Conservation (phyloP, 306 rosid genomes). For the Citrullus colocynthis region DNA sequence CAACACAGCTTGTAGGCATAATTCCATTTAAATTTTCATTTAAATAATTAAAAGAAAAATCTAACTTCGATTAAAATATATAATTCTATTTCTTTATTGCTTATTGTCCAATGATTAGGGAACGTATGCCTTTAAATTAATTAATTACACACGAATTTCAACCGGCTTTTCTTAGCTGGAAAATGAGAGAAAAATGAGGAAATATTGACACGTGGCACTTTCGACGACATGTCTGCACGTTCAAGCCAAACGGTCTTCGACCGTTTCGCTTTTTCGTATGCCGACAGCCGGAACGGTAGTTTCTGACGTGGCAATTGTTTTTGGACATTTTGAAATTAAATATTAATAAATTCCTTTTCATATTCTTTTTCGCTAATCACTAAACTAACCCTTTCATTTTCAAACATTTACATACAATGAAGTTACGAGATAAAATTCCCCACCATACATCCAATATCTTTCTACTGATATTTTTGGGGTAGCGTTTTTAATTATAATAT, state of each 20-base stretch:
- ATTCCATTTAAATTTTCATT: too few relatives aligned
- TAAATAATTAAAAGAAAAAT: not conserved
- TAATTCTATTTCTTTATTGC: not conserved
- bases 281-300: not conserved
- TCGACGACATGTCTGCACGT: not conserved
- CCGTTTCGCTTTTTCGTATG: not conserved
- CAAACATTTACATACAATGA: too few relatives aligned
- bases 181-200: not conserved
- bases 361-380: not conserved
- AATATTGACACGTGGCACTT: not conserved
- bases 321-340: not conserved
- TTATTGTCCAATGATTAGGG: not conserved
- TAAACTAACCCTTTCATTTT: too few relatives aligned
- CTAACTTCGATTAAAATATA: not conserved
- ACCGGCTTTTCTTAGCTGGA: not conserved
- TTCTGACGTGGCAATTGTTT: not conserved
- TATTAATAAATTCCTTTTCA: not conserved
- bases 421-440: too few relatives aligned
- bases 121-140: not conserved
- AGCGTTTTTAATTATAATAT: too few relatives aligned
- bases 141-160: not conserved
- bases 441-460: too few relatives aligned
- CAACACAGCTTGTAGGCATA: too few relatives aligned
- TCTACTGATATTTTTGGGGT: too few relatives aligned
- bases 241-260: not conserved